Base-by-base conservation (phyloP, 768 basidiomycete species). In the Boletus bicolor region DNA sequence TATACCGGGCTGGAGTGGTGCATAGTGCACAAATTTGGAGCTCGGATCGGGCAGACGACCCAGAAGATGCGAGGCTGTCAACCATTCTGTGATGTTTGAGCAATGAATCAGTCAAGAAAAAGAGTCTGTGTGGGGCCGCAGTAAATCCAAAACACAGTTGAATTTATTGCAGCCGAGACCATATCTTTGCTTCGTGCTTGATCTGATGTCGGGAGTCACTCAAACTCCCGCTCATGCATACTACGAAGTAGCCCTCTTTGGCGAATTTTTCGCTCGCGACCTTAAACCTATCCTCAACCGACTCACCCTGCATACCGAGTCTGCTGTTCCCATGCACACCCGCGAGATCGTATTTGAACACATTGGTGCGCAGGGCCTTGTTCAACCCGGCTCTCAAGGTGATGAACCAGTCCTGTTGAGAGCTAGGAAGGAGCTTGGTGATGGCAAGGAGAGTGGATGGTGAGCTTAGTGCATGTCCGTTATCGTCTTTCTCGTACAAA, bases 311-410 rank as follows among this genome's bases (percentile, higher is more conserved):
- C 86, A 90, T 64, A 84, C 83, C 74, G 90, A 93, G 68, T 88
- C 86, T 9, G 86, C 88, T 34, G 76, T 81, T 49, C 80, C 79
- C 4, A 85, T 90, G 78, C 89, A 87, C 66, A 79, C 82, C 3
- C 80, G 86, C 44, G 91, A 93, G 72, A 75, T 92, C 60, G 78
- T 89, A n/a, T 91, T 92, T 59, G 89, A 93, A 61, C 90, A 89
- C 15, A 65, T 86, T 24, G 86, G 89, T 72, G 84, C 80, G 14
- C 82, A 83, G 56, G 70, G 74, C 10, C 84, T 86, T 58, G 75
- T 82, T 46, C 86, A 90, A 58, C 60, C 70, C 0, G 53, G 66
- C 17, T 57, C 68, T 35, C 69, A 69, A 49, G 84, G 81, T 39
- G 76, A 74, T 19, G 90, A 91, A 49, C 86, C 89, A 10, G 76